These are phyloP conservation scores for Babesia gibsoni DNA, from an alignment of 169 alveolate species.

Conservation along the genomic window DNA sequence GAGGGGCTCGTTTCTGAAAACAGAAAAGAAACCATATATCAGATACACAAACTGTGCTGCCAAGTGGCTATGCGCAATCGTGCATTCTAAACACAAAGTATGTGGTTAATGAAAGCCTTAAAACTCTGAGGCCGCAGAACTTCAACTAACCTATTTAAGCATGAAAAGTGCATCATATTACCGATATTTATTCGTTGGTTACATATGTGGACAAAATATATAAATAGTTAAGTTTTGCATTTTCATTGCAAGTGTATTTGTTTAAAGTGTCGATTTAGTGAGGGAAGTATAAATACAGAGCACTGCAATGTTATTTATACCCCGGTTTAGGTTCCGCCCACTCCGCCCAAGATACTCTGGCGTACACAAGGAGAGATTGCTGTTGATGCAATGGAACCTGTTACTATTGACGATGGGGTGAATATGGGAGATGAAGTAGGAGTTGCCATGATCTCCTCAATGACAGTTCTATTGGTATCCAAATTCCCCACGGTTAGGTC, in stretches of 20 bases:
- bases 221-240: no score
- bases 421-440: not conserved
- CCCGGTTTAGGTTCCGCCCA: no score
- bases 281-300: not conserved
- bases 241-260: no score
- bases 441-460: conserved; percentile 28
- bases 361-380: not conserved
- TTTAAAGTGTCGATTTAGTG: no score
- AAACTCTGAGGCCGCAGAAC: no score
- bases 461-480: not conserved
- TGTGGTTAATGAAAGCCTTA: no score
- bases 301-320: no score
- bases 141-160: no score
- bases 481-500: not conserved
- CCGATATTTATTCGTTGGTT: not conserved
- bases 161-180: no score
- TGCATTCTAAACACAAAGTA: not conserved
- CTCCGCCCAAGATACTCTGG: no score
- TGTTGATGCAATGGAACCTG: conserved; percentile 1
- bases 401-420: not conserved
- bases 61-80: conserved; percentile 50
- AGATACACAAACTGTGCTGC: conserved; percentile 43
- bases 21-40: conserved; percentile 1
- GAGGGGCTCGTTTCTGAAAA: not conserved
- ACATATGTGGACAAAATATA: not conserved